Evolutionary conservation across 2,329 filamentous ascomycete genomes (phyloP).

Genomic region (Fusarium tanahbumbuense): DNA sequence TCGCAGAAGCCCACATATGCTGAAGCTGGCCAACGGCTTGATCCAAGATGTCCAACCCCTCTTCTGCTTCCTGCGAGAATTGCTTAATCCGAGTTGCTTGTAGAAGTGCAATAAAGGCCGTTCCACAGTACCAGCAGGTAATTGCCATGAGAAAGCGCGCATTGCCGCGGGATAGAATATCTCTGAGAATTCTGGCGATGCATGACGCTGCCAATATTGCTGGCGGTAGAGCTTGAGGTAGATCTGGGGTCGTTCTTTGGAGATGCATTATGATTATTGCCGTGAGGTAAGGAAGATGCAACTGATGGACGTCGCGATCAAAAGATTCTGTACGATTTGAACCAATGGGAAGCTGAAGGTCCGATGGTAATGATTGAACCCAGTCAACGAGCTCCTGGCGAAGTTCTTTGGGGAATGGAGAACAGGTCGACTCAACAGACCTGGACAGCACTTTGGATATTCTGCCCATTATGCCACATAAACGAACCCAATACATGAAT

Average conservation of each 20-base stretch:
- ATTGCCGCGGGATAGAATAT: conserved; percentile 54
- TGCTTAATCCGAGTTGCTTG: conserved; percentile 48
- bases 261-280: conserved; percentile 56
- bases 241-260: conserved; percentile 50
- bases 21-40: conserved; percentile 37
- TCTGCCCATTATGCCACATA: conserved; percentile 55
- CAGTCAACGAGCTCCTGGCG: conserved; percentile 35
- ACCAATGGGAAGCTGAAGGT: conserved; percentile 31
- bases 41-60: conserved; percentile 30
- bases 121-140: conserved; percentile 57
- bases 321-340: conserved; percentile 47
- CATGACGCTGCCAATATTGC: conserved; percentile 37
- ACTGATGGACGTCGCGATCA: conserved; percentile 56
- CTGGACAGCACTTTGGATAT: conserved; percentile 53
- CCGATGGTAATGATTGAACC: conserved; percentile 27
- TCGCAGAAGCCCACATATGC: conserved; percentile 42
- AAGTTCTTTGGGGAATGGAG: conserved; percentile 24
- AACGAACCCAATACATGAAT: conserved; percentile 57
- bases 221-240: conserved; percentile 46
- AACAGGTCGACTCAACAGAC: conserved; percentile 10
- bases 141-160: conserved; percentile 57
- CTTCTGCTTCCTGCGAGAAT: conserved; percentile 36
- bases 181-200: conserved; percentile 46
- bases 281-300: conserved; percentile 57
- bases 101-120: conserved; percentile 55